Percentiles rank a stretch among this genome's conserved stretches.
phyloP scores from a whole-genome alignment of 106 monocot species.

The Iris macrosiphon region DNA sequence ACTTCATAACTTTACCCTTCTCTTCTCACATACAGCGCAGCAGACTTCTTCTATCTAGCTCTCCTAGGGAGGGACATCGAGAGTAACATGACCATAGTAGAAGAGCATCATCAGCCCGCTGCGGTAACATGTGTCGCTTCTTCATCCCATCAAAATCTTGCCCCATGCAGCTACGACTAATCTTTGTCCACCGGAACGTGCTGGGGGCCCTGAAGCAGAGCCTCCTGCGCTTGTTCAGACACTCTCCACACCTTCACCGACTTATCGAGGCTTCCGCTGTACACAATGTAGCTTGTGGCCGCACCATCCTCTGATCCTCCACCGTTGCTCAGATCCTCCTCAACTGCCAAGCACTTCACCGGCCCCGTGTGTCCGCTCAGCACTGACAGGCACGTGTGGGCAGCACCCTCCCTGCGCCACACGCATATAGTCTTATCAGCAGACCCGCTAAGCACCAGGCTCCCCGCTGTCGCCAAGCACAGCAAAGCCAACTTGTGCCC shows the following conservation, averaged over 20 bases:
- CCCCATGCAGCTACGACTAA: too few relatives aligned
- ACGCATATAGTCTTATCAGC: slow-evolving; percentile 31
- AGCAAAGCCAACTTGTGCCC: slow-evolving; percentile 19
- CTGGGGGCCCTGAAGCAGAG: background rate
- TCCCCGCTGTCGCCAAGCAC: slow-evolving; percentile 19
- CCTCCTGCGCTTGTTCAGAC: slow-evolving; percentile 1
- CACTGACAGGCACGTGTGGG: slow-evolving; percentile 47
- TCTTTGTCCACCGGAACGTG: too few relatives aligned
- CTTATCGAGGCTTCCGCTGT: slow-evolving; percentile 12
- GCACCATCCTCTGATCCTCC: background rate
- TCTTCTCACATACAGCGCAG: too few relatives aligned
- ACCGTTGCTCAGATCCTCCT: slow-evolving; percentile 6
- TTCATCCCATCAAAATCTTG: too few relatives aligned
- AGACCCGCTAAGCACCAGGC: slow-evolving; percentile 28
- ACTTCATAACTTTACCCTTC: too few relatives aligned
- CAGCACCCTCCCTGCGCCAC: slow-evolving; percentile 32
- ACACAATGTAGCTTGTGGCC: slow-evolving; percentile 1
- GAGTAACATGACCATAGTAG: too few relatives aligned
- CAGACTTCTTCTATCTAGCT: too few relatives aligned
- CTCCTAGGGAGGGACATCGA: too few relatives aligned
- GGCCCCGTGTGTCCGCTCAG: slow-evolving; percentile 40
- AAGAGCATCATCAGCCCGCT: too few relatives aligned
- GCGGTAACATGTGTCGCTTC: too few relatives aligned
- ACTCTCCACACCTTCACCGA: slow-evolving; percentile 18
- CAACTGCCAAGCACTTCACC: slow-evolving; percentile 48